A percentile compares a stretch with the other conserved stretches of the same genome.
Conservation (phyloP, 805 yeast species). For the Pichia phayaonensis region DNA sequence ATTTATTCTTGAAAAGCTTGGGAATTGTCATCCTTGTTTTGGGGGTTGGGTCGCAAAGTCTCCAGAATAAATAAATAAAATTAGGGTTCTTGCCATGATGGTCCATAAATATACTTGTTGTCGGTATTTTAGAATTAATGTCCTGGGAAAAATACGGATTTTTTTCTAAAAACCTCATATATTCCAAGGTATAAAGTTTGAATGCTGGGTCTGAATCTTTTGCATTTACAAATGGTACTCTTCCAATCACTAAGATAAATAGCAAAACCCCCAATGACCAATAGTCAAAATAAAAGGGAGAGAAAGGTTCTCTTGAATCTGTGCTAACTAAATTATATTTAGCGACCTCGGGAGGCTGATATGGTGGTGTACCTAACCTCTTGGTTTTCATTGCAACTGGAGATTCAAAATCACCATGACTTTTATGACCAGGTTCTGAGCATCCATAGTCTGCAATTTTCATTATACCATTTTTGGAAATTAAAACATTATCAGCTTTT, state of each 20-base stretch:
- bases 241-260: slow-evolving; percentile 50
- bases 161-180: slow-evolving; percentile 31
- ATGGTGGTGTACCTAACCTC: slow-evolving; percentile 75
- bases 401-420: slow-evolving; percentile 41
- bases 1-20: slow-evolving; percentile 52
- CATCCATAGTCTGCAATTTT: slow-evolving; percentile 76
- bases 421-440: slow-evolving; percentile 53
- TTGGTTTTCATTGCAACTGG: slow-evolving; percentile 31
- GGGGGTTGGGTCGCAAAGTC: slow-evolving; percentile 58
- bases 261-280: slow-evolving; percentile 70
- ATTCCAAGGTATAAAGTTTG: slow-evolving; percentile 43
- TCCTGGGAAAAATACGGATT: slow-evolving; percentile 38
- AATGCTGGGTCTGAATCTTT: slow-evolving; percentile 38
- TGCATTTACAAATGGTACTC: slow-evolving; percentile 54
- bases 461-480: slow-evolving; percentile 52
- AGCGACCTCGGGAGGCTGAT: slow-evolving; percentile 73
- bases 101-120: slow-evolving; percentile 26
- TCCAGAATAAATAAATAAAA: slow-evolving; percentile 41
- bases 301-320: slow-evolving; percentile 25
- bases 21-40: slow-evolving; percentile 46
- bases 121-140: slow-evolving; percentile 48
- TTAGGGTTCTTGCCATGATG: slow-evolving; percentile 15
- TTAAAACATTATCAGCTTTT: slow-evolving; percentile 64
- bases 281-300: slow-evolving; percentile 61
- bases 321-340: slow-evolving; percentile 29